Base-by-base conservation (phyloP, 345 rosid species). In the Brassica incana region DNA sequence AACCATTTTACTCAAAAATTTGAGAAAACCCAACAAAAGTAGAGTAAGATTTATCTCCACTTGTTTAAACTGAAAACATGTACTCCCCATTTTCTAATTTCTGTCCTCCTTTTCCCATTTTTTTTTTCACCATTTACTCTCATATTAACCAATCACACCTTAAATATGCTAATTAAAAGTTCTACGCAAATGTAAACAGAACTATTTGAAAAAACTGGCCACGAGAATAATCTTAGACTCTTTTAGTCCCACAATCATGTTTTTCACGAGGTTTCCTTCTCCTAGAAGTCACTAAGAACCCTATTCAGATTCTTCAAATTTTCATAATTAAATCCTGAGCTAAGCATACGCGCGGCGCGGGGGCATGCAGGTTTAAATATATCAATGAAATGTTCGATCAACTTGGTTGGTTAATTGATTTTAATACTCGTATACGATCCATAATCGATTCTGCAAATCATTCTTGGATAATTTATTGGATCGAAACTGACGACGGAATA, bases 251-350 rank as follows among this genome's bases (percentile, higher is more conserved):
- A 27, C 36, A 66, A 43, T 14, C 73, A 59, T 62, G 56, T 59
- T 64, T 65, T 27, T 5, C 23, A 10, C 27, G 45, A 65, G 8
- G 38, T 18, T 67, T 15, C 64, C 69, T 73, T 79, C 69, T 50
- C 69, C 3, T 30, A 78, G 18, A 72, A 78, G 62, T 73, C 25
- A 45, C 10, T 48, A 73, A 79, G 82, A 74, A 79, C 48, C 82
- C 2, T 48, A 79, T 79, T 73, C 82, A 45, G 38, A 79, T 79
- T 74, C 78, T 74, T 74, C 75, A 7, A 15, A 25, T 3, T 35
- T 68, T 36, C 66, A 69, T 45, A 40, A 32, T 70, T 43, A 52
- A 65, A 65, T 25, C 9, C 9, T 33, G 64, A 45, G 68, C 59
- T 9, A 32, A n/a, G 81, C 67, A 72, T 72, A 23, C n/a, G 14